Percentiles rank a stretch among this genome's conserved stretches.
Evolutionary conservation across 768 basidiomycete species (phyloP).

Genomic region (Dendrothele bispora): DNA sequence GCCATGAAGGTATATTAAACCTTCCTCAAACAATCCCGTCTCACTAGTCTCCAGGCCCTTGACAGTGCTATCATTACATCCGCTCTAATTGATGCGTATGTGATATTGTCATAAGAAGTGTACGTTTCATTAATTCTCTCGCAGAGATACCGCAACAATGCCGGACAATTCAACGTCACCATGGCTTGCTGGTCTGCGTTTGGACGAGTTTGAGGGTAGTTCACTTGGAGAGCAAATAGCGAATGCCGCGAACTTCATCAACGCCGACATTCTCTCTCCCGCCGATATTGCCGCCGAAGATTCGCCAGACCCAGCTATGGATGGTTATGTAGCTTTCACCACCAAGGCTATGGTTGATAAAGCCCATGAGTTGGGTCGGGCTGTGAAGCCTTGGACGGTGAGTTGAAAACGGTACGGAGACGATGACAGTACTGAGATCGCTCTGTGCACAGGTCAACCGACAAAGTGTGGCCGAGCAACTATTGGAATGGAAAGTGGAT

Average conservation of each 20-base stretch:
- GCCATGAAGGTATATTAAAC: slow-evolving; percentile 59
- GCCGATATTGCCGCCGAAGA: slow-evolving; percentile 41
- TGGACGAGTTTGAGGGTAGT: slow-evolving; percentile 63
- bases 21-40: slow-evolving; percentile 1
- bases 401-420: no score
- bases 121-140: not conserved
- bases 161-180: slow-evolving; percentile 48
- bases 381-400: slow-evolving; percentile 77
- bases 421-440: no score
- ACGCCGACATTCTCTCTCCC: slow-evolving; percentile 68
- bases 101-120: slow-evolving; percentile 6
- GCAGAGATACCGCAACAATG: slow-evolving; percentile 39
- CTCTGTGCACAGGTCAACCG: slow-evolving; percentile 50
- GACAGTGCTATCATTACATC: slow-evolving; percentile 57
- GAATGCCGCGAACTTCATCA: slow-evolving; percentile 65
- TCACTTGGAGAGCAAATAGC: slow-evolving; percentile 59
- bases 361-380: slow-evolving; percentile 62
- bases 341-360: slow-evolving; percentile 67
- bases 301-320: slow-evolving; percentile 40
- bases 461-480: slow-evolving; percentile 58
- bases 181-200: slow-evolving; percentile 69
- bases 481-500: slow-evolving; percentile 63
- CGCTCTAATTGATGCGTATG: slow-evolving; percentile 67
- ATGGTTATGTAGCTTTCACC: slow-evolving; percentile 55
- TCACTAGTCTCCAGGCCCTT: slow-evolving; percentile 37